Percentiles rank a stretch among this genome's conserved stretches.
These are phyloP conservation scores for Pestalotiopsis fici DNA, from an alignment of 2,329 filamentous ascomycete genomes.

Conservation along the genomic window DNA sequence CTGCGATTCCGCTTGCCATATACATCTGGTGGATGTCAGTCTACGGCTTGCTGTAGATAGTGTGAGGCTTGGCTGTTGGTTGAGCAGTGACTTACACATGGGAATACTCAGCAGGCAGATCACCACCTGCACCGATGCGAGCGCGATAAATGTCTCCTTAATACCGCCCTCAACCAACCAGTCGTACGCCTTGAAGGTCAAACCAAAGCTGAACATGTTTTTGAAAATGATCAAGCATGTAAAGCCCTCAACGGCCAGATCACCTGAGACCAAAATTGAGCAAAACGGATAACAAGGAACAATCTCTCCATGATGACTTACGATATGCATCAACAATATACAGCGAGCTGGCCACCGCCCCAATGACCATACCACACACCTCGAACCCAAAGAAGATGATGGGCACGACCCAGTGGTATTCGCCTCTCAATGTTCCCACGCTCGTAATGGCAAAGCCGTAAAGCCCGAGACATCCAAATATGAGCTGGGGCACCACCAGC, in stretches of 20 bases:
- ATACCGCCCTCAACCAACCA: conserved; percentile 75
- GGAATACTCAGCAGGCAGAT: conserved; percentile 76
- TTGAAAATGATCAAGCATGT: conserved; percentile 92
- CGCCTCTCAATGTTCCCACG: conserved; percentile 50
- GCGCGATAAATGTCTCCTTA: conserved; percentile 63
- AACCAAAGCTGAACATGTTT: conserved; percentile 85
- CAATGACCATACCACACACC: conserved; percentile 89
- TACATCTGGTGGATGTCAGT: conserved; percentile 54
- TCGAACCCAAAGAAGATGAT: conserved; percentile 83
- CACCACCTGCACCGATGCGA: conserved; percentile 76
- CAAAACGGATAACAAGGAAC: conserved; percentile 7
- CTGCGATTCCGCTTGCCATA: conserved; percentile 77
- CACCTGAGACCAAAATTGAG: conserved; percentile 40
- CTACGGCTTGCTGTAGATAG: conserved; percentile 10
- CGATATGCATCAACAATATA: conserved; percentile 95
- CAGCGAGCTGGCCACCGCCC: conserved; percentile 79
- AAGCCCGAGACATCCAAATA: conserved; percentile 76
- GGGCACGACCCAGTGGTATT: conserved; percentile 73
- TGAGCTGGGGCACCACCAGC: conserved; percentile 78
- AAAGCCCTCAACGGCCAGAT: conserved; percentile 84
- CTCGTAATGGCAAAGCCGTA: conserved; percentile 83
- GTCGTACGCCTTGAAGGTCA: conserved; percentile 82
- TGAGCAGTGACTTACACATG: conserved; percentile 66
- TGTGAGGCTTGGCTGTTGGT: too few relatives aligned
- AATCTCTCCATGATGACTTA: conserved; percentile 40